These are phyloP conservation scores for Umbelopsis vinacea DNA, from an alignment of 192 early-diverging fungal genomes.

Conservation along the genomic window DNA sequence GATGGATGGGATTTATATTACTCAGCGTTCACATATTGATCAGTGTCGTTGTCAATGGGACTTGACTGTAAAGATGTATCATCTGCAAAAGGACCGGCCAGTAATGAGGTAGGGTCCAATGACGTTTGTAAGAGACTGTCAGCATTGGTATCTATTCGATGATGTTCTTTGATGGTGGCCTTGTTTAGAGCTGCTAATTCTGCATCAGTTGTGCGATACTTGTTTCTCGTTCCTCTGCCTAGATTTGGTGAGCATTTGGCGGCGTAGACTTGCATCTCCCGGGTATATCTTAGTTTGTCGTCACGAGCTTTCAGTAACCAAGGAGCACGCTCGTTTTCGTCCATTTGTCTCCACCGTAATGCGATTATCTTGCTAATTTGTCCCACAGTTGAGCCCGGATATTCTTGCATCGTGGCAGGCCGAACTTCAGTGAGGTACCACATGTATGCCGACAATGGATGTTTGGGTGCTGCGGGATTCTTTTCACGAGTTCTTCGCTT, in stretches of 20 bases:
- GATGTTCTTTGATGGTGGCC: background rate
- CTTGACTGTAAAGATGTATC: constrained; percentile 7
- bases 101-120: background rate
- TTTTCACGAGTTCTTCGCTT: constrained; percentile 55
- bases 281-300: constrained; percentile 68
- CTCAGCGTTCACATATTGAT: constrained; percentile 24
- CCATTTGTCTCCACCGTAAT: constrained; percentile 53
- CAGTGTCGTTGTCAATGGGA: constrained; percentile 10
- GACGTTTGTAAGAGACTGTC: constrained; percentile 5
- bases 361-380: constrained; percentile 71
- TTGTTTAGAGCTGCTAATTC: constrained; percentile 12
- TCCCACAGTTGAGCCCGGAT: constrained; percentile 65
- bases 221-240: constrained; percentile 33
- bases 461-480: constrained; percentile 65
- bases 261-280: constrained; percentile 58
- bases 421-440: constrained; percentile 66
- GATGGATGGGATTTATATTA: background rate
- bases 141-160: background rate
- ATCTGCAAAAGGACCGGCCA: constrained; percentile 12
- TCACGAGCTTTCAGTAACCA: constrained; percentile 55
- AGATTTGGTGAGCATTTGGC: constrained; percentile 22
- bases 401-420: constrained; percentile 58
- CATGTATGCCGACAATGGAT: constrained; percentile 73
- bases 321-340: constrained; percentile 52
- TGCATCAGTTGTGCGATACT: constrained; percentile 25